These are phyloP conservation scores for Penicillium sp. DNA, from an alignment of 2,329 filamentous ascomycete species.

Conservation along the genomic window DNA sequence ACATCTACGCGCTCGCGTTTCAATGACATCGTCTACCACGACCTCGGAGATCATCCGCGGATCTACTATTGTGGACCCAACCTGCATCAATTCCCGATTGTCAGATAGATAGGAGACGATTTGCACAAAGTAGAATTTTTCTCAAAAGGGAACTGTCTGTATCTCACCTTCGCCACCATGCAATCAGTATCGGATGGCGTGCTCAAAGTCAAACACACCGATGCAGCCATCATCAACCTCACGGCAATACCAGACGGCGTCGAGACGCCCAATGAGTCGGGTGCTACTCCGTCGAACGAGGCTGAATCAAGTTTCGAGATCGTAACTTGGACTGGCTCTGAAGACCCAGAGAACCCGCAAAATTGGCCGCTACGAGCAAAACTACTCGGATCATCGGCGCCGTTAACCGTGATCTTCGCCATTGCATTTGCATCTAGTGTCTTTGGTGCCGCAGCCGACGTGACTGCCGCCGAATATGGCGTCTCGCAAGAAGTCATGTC, in stretches of 20 bases:
- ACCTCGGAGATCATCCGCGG: conserved; percentile 10
- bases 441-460: conserved; percentile 47
- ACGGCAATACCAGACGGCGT: conserved; percentile 7
- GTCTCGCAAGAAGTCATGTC: conserved; percentile 53
- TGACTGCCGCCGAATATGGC: conserved; percentile 45
- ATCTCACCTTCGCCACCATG: neutral
- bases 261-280: neutral
- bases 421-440: conserved; percentile 52
- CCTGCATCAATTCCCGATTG: conserved; percentile 13
- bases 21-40: neutral
- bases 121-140: neutral
- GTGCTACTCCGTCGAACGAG: conserved; percentile 6
- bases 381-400: conserved; percentile 18
- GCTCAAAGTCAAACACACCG: neutral
- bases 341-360: conserved; percentile 40
- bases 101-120: neutral
- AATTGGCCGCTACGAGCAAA: conserved; percentile 40
- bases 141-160: neutral
- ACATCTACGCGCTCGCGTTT: neutral
- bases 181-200: neutral
- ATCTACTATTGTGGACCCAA: neutral
- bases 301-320: conserved; percentile 11
- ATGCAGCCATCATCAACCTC: conserved; percentile 4
- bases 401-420: conserved; percentile 45
- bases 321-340: conserved; percentile 31